Conservation (phyloP, 225 moss, liverwort and hornwort genomes). For the Thuidium tamariscinum region DNA sequence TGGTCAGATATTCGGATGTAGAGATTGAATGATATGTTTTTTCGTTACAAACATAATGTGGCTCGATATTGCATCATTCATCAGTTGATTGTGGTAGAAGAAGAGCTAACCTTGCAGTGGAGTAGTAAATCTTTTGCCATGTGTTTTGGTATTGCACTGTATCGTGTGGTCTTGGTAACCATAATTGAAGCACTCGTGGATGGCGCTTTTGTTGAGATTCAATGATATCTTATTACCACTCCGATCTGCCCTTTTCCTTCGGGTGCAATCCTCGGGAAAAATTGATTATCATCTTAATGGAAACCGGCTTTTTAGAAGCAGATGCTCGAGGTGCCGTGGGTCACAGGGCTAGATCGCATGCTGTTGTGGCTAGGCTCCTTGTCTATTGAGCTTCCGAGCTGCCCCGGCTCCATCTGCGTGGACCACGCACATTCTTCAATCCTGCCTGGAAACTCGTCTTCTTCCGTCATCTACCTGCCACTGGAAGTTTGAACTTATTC, state of each 20-base stretch:
- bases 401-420: not conserved
- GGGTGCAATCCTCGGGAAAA: not conserved
- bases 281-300: not conserved
- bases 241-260: not conserved
- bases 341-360: not conserved
- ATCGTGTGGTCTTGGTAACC: not conserved
- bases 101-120: not conserved
- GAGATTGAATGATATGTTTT: not conserved
- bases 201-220: not conserved
- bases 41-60: not conserved
- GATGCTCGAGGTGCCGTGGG: not conserved
- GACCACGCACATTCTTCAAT: not conserved
- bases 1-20: not conserved
- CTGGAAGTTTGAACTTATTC: not conserved
- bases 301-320: not conserved
- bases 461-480: not conserved
- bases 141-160: not conserved
- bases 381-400: not conserved
- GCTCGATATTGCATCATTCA: not conserved
- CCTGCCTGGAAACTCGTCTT: not conserved
- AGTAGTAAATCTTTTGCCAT: not conserved
- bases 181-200: not conserved
- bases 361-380: not conserved
- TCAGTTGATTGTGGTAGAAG: too few relatives aligned
- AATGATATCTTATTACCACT: not conserved